These are phyloP conservation scores for Penicillium hordei DNA, from an alignment of 2,329 filamentous ascomycete species.

Conservation along the genomic window DNA sequence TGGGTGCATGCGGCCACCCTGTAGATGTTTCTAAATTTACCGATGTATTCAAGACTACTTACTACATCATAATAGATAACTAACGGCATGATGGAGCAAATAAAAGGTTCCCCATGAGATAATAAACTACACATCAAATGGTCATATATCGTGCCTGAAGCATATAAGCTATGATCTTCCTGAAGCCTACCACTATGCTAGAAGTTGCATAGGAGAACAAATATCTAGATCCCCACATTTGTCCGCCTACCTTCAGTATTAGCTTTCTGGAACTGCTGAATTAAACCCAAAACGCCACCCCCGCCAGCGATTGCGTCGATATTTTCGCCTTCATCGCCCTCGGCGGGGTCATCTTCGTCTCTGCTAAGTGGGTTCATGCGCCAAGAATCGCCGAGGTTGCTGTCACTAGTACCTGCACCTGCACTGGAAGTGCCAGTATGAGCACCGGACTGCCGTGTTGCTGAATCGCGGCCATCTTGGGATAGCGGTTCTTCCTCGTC, in stretches of 20 bases:
- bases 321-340: conserved; percentile 50
- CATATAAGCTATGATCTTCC: not conserved
- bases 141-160: conserved; percentile 5
- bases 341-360: conserved; percentile 38
- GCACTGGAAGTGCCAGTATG: conserved; percentile 36
- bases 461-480: conserved; percentile 15
- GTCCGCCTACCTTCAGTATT: conserved; percentile 41
- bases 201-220: not conserved
- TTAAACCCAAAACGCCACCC: conserved; percentile 62
- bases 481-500: conserved; percentile 34
- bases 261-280: conserved; percentile 67
- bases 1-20: not conserved
- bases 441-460: conserved; percentile 20
- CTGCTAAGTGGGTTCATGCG: conserved; percentile 45
- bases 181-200: not conserved
- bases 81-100: not conserved
- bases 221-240: conserved; percentile 36
- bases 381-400: conserved; percentile 58
- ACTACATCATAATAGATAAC: not conserved
- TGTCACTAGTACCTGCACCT: conserved; percentile 48
- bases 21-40: not conserved
- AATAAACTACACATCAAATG: not conserved
- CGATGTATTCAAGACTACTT: not conserved
- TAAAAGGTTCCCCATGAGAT: not conserved
- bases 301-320: conserved; percentile 49